Base-by-base conservation (phyloP, 176 grass and related monocot genomes). In the Echinochloa phyllopogon region DNA sequence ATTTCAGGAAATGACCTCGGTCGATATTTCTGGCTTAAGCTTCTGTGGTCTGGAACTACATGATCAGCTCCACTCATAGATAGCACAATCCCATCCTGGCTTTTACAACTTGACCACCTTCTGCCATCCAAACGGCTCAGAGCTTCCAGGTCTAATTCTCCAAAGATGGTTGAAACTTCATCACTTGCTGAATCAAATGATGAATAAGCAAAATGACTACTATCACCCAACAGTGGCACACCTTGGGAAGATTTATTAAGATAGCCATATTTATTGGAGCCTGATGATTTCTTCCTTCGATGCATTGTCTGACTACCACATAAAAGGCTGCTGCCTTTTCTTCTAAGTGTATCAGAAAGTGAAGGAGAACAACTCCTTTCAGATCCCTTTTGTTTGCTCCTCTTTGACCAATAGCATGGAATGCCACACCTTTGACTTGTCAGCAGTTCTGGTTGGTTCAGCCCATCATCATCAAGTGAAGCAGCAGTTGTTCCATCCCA, bases 31-130 rank as follows among this genome's bases (percentile, higher is more conserved):
- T 95, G 96, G 80, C 87, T 96, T 78, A 98, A 98, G 85, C 96
- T 96, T 91, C 91, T 90, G 81, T 94, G 91, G 10, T 96, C 89
- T 70, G 76, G 69, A 76, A 85, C 78, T 73, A 79, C 88, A 62
- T 90, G 77, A 78, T 94, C 91, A 86, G 74, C 70, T 86, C 88
- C 86, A 83, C 67, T 61, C 65, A 47, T 43, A 57, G 86, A 72
- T 6, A 90, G 14, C 55, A 86, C 91, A 58, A 85, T 72, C 27
- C 87, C 87, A 39, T 98, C 96, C 82, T 94, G 87, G 74, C 96
- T 98, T 94, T 90, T 98, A 88, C 96, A 98, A 67, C 91, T 98
- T 87, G 96, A 98, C 96, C 96, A 98, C 69, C 96, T 95, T 82
- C 87, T 94, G 65, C 93, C 96, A 90, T 98, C 96, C 84, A 98